A percentile compares a stretch with the other conserved stretches of the same genome.
Conservation (phyloP, 352 stramenopile genomes). For the Globisporangium nunn region DNA sequence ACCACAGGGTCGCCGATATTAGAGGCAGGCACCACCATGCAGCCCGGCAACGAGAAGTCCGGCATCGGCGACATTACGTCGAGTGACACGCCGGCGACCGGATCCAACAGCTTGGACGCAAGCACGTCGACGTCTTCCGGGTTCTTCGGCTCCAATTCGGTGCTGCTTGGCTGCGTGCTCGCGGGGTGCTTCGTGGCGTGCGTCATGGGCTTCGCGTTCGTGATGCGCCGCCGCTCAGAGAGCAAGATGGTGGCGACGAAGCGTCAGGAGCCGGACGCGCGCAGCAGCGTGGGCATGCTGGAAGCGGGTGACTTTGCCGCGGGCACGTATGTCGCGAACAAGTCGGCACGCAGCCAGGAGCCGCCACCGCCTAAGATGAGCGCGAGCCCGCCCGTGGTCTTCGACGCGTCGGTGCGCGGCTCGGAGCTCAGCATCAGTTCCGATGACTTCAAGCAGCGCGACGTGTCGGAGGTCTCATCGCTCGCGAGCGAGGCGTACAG, state of each 20-base stretch:
- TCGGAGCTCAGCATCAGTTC: conserved; percentile 38
- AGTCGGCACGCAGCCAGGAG: conserved; percentile 38
- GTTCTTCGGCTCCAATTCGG: conserved; percentile 18
- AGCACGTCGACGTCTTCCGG: conserved; percentile 6
- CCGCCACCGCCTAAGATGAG: conserved; percentile 25
- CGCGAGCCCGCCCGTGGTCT: conserved; percentile 23
- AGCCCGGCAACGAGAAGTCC: conserved; percentile 3
- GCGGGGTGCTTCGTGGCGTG: conserved; percentile 25
- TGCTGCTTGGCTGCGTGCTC: conserved; percentile 32
- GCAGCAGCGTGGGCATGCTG: conserved; percentile 28
- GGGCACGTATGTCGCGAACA: conserved; percentile 35
- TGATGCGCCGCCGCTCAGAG: conserved; percentile 42
- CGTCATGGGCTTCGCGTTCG: conserved; percentile 29
- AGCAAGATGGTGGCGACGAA: conserved; percentile 25
- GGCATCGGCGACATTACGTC: background rate
- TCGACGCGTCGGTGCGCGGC: conserved; percentile 28
- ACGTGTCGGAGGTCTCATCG: conserved; percentile 43
- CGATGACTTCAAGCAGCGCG: conserved; percentile 19
- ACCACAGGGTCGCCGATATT: no score
- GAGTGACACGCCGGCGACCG: background rate
- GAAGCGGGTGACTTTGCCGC: conserved; percentile 21
- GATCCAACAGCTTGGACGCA: conserved; percentile 10
- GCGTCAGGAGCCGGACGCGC: conserved; percentile 14
- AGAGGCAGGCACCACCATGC: no score
- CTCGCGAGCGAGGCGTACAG: conserved; percentile 31